Conservation (phyloP, 2,329 filamentous ascomycete species). For the Talaromyces islandicus region DNA sequence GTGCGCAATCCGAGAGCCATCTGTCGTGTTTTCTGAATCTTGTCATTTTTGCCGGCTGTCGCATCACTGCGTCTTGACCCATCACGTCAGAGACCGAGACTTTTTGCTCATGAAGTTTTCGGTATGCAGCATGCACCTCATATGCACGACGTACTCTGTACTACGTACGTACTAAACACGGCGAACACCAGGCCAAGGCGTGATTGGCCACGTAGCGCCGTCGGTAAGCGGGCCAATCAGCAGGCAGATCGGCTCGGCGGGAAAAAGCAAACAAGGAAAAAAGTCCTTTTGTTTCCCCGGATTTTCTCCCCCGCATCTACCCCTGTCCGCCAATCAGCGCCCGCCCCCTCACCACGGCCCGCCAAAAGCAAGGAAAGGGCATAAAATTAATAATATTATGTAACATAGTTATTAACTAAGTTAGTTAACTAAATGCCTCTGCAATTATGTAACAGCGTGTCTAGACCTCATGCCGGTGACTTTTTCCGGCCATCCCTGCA, state of each 20-base stretch:
- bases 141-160: too few species aligned
- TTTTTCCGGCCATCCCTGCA: background rate
- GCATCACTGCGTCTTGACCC: background rate
- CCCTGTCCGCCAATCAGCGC: background rate
- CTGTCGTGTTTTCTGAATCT: background rate
- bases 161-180: too few species aligned
- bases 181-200: background rate
- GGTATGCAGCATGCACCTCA: too few species aligned
- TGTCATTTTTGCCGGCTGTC: background rate
- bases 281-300: background rate
- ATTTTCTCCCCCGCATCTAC: background rate
- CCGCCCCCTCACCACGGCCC: background rate
- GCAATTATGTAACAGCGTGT: too few species aligned
- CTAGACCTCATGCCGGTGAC: background rate
- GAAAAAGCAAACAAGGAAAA: background rate
- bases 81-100: background rate
- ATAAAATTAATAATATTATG: too few species aligned
- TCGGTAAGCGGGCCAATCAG: background rate
- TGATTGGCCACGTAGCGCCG: background rate
- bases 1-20: background rate
- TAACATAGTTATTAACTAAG: too few species aligned
- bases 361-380: background rate
- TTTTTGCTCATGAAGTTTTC: background rate
- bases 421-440: too few species aligned
- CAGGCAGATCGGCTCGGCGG: background rate